Conservation (phyloP, 1,284 basidiomycete species). For the Chondrostereum purpureum region DNA sequence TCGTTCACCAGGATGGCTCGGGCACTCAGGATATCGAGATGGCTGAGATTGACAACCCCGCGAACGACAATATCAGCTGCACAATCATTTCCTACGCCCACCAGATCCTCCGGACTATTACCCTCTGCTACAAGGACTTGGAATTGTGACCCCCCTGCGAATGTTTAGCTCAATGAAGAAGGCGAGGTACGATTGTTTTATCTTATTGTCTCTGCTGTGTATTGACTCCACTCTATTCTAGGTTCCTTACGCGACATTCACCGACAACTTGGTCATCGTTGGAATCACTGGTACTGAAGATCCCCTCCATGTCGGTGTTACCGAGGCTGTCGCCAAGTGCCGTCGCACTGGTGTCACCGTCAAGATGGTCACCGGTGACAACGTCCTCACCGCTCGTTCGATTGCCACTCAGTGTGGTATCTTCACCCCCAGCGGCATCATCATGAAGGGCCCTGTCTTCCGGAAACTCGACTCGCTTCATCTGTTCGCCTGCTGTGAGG, state of each 20-base stretch:
- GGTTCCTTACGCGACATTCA: conserved; percentile 71
- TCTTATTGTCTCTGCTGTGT: conserved; percentile 3
- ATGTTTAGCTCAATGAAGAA: conserved; percentile 34
- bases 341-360: conserved; percentile 87
- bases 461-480: conserved; percentile 64
- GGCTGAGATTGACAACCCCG: conserved; percentile 53
- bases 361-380: conserved; percentile 99
- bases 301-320: conserved; percentile 86
- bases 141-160: conserved; percentile 77
- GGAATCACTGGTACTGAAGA: conserved; percentile 94
- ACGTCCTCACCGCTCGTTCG: conserved; percentile 88
- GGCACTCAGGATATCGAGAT: conserved; percentile 43
- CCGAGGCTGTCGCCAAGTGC: conserved; percentile 83
- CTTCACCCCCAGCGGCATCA: conserved; percentile 84
- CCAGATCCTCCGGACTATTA: conserved; percentile 90
- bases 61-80: conserved; percentile 73
- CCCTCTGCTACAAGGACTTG: conserved; percentile 89
- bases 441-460: conserved; percentile 93
- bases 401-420: conserved; percentile 96
- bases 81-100: conserved; percentile 98
- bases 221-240: conserved; percentile 16
- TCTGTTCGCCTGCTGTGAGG: conserved; percentile 85
- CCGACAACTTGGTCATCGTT: conserved; percentile 76
- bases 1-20: conserved; percentile 42
- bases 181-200: conserved; percentile 38